Percentiles rank a stretch among this genome's conserved stretches.
Evolutionary conservation across 371 early-diverging fungal genomes (phyloP).

Genomic region (Spraguea lophii): DNA sequence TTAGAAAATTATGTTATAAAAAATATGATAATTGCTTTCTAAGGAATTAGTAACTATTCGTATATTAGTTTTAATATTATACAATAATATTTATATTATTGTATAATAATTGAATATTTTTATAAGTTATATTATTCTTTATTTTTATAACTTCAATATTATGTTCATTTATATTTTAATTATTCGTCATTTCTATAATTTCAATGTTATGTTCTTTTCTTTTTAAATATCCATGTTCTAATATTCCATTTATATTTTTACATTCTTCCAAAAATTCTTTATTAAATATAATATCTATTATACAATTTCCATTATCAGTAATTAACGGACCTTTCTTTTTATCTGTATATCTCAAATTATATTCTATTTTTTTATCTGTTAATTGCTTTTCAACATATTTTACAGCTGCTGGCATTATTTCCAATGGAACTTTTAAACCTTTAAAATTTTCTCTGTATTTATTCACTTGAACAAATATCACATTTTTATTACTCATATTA

Average conservation of each 20-base stretch:
- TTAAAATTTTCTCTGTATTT: constrained; percentile 29
- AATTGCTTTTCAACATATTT: constrained; percentile 5
- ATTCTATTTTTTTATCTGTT: not conserved
- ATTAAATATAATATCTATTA: constrained; percentile 33
- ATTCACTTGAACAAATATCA: constrained; percentile 30
- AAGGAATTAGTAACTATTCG: too few species aligned
- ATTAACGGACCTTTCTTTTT: constrained; percentile 19
- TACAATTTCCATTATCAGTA: constrained; percentile 35
- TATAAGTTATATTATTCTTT: too few species aligned
- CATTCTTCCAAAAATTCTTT: constrained; percentile 13
- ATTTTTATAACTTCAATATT: too few species aligned
- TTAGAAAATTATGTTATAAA: too few species aligned
- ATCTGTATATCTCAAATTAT: not conserved
- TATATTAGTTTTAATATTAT: too few species aligned
- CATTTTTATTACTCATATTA: constrained; percentile 9
- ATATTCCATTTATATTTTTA: constrained; percentile 33
- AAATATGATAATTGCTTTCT: too few species aligned
- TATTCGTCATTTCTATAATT: too few species aligned
- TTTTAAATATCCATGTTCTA: constrained; percentile 41
- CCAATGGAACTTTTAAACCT: constrained; percentile 31
- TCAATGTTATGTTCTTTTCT: too few species aligned
- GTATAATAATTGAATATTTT: too few species aligned
- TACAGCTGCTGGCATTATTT: constrained; percentile 21
- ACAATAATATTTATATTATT: too few species aligned
- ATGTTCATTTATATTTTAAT: too few species aligned